Percentiles rank a stretch among this genome's conserved stretches.
Evolutionary conservation across 768 basidiomycete genomes (phyloP).

Genomic region (Panaeolus papilionaceus): DNA sequence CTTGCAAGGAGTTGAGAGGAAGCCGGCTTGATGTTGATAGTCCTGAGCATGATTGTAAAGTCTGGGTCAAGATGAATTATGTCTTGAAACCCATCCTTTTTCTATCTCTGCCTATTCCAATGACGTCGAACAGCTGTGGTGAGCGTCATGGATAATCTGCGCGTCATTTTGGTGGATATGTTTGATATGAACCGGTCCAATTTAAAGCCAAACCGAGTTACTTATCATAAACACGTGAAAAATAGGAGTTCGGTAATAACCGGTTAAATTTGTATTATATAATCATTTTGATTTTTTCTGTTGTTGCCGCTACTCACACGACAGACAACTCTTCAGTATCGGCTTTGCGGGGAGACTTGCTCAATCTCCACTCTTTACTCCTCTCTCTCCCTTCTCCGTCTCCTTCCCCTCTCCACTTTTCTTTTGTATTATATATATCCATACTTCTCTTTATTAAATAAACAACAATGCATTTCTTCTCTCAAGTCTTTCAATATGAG

Average conservation of each 20-base stretch:
- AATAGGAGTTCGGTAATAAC: constrained; percentile 27
- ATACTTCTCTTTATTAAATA: constrained; percentile 18
- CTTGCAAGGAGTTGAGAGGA: constrained; percentile 13
- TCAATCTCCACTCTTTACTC: constrained; percentile 20
- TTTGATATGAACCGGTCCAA: constrained; percentile 6
- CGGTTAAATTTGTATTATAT: constrained; percentile 22
- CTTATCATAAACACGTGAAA: constrained; percentile 20
- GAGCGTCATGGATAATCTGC: not conserved
- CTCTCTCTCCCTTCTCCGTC: constrained; percentile 17
- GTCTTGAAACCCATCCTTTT: constrained; percentile 13
- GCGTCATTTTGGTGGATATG: constrained; percentile 2
- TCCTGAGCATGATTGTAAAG: not conserved
- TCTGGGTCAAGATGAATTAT: not conserved
- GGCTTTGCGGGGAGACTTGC: constrained; percentile 2
- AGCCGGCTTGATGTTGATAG: constrained; percentile 16
- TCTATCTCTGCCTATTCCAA: constrained; percentile 16
- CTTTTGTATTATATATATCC: constrained; percentile 37
- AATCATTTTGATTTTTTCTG: constrained; percentile 22
- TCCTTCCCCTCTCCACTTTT: constrained; percentile 24
- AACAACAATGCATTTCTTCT: constrained; percentile 81
- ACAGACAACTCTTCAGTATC: constrained; percentile 8
- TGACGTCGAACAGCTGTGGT: constrained; percentile 23
- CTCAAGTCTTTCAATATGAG: constrained; percentile 86
- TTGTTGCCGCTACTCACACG: constrained; percentile 22
- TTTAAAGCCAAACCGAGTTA: constrained; percentile 9